phyloP scores from a whole-genome alignment of 768 basidiomycete genomes.

The Pleurotus sapidus region DNA sequence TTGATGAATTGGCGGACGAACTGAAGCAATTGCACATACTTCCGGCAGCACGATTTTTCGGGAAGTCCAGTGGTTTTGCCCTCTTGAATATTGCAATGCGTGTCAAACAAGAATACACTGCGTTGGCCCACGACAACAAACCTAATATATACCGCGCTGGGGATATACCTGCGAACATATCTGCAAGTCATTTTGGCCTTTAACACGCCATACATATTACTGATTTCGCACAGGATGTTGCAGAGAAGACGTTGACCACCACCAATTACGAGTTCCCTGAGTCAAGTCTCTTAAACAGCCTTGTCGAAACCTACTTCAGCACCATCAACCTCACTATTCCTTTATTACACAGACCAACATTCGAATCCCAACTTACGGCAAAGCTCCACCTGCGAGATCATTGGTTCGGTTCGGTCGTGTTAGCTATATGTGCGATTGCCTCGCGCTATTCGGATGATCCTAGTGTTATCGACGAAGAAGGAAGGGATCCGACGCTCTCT shows the following conservation, averaged over 20 bases:
- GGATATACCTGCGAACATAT: too few species aligned
- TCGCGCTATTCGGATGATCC: constrained; percentile 58
- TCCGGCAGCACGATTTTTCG: constrained; percentile 46
- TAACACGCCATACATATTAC: too few species aligned
- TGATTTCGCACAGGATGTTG: too few species aligned
- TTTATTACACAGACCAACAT: constrained; percentile 71
- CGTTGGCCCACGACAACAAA: neutral
- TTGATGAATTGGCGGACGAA: constrained; percentile 32
- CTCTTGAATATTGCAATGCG: constrained; percentile 54
- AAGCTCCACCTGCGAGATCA: constrained; percentile 50
- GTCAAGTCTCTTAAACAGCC: constrained; percentile 40
- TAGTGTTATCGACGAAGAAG: constrained; percentile 41
- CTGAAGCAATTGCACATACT: constrained; percentile 31
- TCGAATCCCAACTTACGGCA: constrained; percentile 47
- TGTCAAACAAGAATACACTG: constrained; percentile 54
- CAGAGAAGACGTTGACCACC: too few species aligned
- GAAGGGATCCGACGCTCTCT: constrained; percentile 35
- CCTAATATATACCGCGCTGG: too few species aligned
- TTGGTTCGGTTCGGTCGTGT: constrained; percentile 54
- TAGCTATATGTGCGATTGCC: constrained; percentile 72
- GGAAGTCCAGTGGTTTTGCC: constrained; percentile 55
- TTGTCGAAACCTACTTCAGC: constrained; percentile 67
- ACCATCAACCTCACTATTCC: constrained; percentile 57
- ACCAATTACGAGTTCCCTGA: constrained; percentile 38
- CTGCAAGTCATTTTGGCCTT: too few species aligned